Conservation (phyloP, 208 protist species). For the Hexamita inflata region DNA sequence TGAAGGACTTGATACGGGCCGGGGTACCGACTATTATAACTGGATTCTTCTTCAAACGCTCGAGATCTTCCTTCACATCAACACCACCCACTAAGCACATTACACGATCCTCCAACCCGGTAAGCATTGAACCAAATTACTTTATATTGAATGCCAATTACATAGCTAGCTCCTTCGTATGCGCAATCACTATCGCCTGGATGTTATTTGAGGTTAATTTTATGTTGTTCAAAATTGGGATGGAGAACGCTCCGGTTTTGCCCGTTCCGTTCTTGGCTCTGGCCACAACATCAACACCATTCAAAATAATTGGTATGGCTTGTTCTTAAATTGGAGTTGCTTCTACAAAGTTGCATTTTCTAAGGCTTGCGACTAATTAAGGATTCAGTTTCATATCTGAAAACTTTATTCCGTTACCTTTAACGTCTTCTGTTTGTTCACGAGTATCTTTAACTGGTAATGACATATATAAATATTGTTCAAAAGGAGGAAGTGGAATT, state of each 20-base stretch:
- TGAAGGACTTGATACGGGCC: conserved; percentile 88
- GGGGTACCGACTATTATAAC: conserved; percentile 88
- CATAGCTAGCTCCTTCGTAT: conserved; percentile 88
- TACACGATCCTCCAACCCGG: conserved; percentile 21
- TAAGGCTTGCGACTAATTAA: background rate
- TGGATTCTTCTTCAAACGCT: conserved; percentile 68
- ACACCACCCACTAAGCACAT: conserved; percentile 59
- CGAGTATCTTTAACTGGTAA: conserved; percentile 4
- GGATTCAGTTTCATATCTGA: background rate
- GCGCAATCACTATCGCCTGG: conserved; percentile 89
- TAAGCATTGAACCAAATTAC: conserved; percentile 69
- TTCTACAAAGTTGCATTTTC: background rate
- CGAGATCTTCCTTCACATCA: conserved; percentile 84
- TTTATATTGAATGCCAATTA: conserved; percentile 92
- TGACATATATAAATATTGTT: no score
- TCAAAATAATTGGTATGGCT: conserved; percentile 81
- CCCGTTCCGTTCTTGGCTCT: conserved; percentile 97
- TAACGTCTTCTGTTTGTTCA: conserved; percentile 15
- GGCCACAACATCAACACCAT: conserved; percentile 81
- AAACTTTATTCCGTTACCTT: background rate
- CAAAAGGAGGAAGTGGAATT: no score
- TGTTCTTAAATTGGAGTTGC: conserved; percentile 58
- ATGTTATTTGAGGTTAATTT: conserved; percentile 68
- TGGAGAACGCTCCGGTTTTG: conserved; percentile 95
- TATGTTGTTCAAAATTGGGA: conserved; percentile 85